A percentile compares a stretch with the other conserved stretches of the same genome.
Conservation (phyloP, 1,139 yeast species). For the Hyphopichia khmerensis region DNA sequence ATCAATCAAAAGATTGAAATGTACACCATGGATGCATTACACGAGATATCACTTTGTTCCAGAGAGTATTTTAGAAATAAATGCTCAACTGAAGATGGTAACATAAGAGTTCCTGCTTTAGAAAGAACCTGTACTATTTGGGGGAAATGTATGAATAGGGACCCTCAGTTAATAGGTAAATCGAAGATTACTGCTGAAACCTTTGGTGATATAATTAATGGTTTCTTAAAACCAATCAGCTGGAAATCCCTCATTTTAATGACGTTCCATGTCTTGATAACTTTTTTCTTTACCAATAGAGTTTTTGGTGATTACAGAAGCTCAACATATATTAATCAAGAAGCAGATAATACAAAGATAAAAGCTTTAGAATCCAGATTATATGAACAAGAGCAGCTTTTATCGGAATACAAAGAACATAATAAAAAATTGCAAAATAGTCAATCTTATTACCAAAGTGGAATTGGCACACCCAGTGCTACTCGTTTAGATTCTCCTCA, state of each 20-base stretch:
- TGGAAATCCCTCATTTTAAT: conserved; percentile 66
- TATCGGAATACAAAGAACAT: not conserved
- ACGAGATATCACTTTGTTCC: conserved; percentile 70
- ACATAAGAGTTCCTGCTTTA: conserved; percentile 65
- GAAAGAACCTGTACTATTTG: conserved; percentile 71
- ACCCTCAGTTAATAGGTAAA: conserved; percentile 75
- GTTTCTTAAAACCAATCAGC: conserved; percentile 71
- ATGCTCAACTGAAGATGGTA: conserved; percentile 43
- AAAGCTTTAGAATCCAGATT: not conserved
- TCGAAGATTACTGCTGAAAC: conserved; percentile 80
- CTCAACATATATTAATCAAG: not conserved
- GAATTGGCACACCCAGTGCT: not conserved
- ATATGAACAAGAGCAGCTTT: not conserved
- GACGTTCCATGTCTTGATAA: conserved; percentile 17
- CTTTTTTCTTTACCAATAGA: conserved; percentile 18
- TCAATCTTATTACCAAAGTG: not conserved
- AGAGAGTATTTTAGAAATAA: conserved; percentile 70
- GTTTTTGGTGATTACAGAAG: conserved; percentile 18
- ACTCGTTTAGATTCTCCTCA: not conserved
- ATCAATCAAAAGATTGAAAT: conserved; percentile 67
- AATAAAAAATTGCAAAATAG: not conserved
- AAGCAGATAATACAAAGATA: not conserved
- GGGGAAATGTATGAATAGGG: conserved; percentile 85
- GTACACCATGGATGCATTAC: conserved; percentile 57
- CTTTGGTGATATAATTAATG: conserved; percentile 76